Evolutionary conservation across 306 rosid genomes (phyloP), one percentile per base, ranked within the genome.

Genomic region (Castanea sativa): DNA sequence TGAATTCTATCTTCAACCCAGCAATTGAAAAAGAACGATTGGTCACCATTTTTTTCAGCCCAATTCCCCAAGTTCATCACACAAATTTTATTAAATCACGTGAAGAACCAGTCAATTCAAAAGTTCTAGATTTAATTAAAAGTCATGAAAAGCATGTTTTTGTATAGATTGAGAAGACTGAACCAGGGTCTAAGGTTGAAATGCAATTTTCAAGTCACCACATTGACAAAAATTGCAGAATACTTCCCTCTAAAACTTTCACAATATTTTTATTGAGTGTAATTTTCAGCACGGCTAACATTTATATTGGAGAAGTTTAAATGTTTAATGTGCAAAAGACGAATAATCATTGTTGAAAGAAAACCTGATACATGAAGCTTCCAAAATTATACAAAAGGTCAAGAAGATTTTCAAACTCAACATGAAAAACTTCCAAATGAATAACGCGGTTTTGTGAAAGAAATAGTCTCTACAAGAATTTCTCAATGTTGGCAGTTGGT

Each of bases 401-500:
- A 64, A 5, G 8, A 41, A 30, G 20, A 64, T 6, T 29, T 64
- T 64, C 70, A 64, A 30, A 20, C 67, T 29, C 43, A 30, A 18
- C 23, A 65, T 16, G 6, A 32, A 65, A 32, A 7, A 32, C 49
- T 32, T 7, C 7, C 20, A 16, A 65, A 64, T 3, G 41, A 16
- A 65, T 65, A 32, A 65, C 3, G 49, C 23, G 2, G 71, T 29
- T 16, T 65, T n/a, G 43, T 29, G 71, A 65, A 32, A 65, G 68
- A 68, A 45, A 63, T 13, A 21, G 45, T 20, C 25, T 15, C 70
- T 74, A 74, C 52, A 75, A 59, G 23, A 30, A 75, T 60, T 73
- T 73, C 67, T 73, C 76, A 5, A 73, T 32, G 67, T 65, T 73
- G 30, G 76, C 67, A 52, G 19, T 30, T 19, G 55, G 61, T 19